phyloP scores from a whole-genome alignment of 225 moss, liverwort and hornwort species.

The Physcomitrium patens region DNA sequence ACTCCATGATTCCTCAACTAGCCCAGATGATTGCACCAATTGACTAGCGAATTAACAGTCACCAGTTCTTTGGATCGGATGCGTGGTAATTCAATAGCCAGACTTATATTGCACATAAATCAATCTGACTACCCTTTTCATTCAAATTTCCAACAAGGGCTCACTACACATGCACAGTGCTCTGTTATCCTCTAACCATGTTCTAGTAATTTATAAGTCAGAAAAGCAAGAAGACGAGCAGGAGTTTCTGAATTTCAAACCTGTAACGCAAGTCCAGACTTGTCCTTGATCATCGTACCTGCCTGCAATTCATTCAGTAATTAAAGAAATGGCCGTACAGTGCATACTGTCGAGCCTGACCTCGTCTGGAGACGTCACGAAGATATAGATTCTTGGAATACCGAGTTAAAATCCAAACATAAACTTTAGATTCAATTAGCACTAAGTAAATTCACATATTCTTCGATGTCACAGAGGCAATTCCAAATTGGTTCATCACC shows the following conservation, averaged over 20 bases:
- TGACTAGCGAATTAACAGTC: not conserved
- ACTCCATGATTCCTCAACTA: constrained; percentile 28
- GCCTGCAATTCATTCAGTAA: constrained; percentile 33
- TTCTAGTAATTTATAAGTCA: constrained; percentile 9
- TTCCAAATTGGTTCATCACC: not conserved
- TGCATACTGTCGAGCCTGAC: not conserved
- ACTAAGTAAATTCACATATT: not conserved
- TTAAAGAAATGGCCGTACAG: not conserved
- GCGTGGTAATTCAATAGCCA: not conserved
- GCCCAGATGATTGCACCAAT: constrained; percentile 5
- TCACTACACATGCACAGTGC: not conserved
- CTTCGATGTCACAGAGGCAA: not conserved
- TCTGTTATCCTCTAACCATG: not conserved
- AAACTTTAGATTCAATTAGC: not conserved
- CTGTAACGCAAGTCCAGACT: constrained; percentile 52
- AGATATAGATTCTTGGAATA: constrained; percentile 5
- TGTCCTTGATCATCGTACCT: constrained; percentile 53
- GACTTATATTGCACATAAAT: not conserved
- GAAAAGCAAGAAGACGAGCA: constrained; percentile 12
- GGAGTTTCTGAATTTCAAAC: constrained; percentile 30
- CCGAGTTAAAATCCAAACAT: not conserved
- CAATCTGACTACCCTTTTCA: not conserved
- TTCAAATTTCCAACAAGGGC: not conserved
- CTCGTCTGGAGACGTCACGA: constrained; percentile 2
- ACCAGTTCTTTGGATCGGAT: not conserved